phyloP scores from a whole-genome alignment of 768 basidiomycete genomes.

The Phlebiopsis gigantea region DNA sequence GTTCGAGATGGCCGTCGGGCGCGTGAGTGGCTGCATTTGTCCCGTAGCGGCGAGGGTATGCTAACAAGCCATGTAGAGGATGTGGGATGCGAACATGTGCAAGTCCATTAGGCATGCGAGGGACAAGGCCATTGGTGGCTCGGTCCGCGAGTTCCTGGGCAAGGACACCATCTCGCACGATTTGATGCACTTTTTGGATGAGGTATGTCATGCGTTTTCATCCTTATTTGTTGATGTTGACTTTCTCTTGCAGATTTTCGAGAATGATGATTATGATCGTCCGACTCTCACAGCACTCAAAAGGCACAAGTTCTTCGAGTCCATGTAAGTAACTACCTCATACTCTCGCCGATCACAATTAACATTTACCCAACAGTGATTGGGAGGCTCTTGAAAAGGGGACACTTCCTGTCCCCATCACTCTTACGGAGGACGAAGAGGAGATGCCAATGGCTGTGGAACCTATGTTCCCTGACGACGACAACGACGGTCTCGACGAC shows the following conservation, averaged over 20 bases:
- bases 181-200: not conserved
- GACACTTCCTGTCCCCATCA: not conserved
- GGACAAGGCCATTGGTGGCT: not conserved
- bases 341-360: not conserved
- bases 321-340: not conserved
- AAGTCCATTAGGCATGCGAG: not conserved
- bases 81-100: not conserved
- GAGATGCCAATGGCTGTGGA: not conserved
- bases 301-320: not conserved
- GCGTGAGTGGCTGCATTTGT: not conserved
- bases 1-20: constrained; percentile 6
- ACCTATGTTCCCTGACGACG: too few species aligned
- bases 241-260: not conserved
- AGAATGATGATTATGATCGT: not conserved
- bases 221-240: not conserved
- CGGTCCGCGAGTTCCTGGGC: not conserved
- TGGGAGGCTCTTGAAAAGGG: not conserved
- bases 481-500: too few species aligned
- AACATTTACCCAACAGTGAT: not conserved
- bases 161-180: not conserved
- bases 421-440: not conserved
- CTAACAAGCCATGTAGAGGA: not conserved
- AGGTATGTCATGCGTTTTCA: not conserved
- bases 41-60: not conserved
- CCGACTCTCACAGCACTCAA: not conserved